Evolutionary conservation across 495 filamentous ascomycete genomes (phyloP), one percentile per base, ranked within the genome.

Genomic region (Lophium mytilinum): DNA sequence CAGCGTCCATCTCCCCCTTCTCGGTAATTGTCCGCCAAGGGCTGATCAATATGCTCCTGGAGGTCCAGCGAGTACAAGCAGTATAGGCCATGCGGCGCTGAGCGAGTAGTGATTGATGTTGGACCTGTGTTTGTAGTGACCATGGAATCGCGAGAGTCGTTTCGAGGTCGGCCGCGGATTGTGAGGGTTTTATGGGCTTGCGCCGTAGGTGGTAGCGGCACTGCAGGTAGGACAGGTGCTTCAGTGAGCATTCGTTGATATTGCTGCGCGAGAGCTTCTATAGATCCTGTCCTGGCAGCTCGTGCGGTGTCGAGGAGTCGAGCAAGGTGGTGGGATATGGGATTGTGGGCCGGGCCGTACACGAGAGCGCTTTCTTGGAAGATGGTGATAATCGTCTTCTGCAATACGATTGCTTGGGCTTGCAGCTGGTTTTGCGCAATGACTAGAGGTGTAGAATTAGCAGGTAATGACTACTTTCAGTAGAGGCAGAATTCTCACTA

Each of bases 341-440:
- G 41, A 35, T 53, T 15, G 35, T 21, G 37, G 17, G 24, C 47
- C 1, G 15, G 37, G 4, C 43, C 50, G 14, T 42, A 42, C 30
- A 24, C 35, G 14, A 47, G 39, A 15, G 35, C 30, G 42, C 36
- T 52, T n/a, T 48, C 42, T 53, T 63, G 50, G 53, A 52, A 60
- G 17, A 56, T 49, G 15, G 10, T 30, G 34, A 63, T 52, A 30
- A 63, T 43, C 17, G 56, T 49, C 50, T 63, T 56, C 30, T 63
- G 61, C 9, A 59, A 30, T 4, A 36, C 10, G 47, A 63, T 63
- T 1, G 59, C 59, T 53, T 59, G 56, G 18, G 33, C 37, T 56
- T 63, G 61, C 1, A 63, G 56, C 50, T 63, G 56, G 40, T 56
- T 59, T 43, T 59, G 61, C 17, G 61, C 35, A 6, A 60, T 36